These are phyloP conservation scores for Miscanthus lutarioriparius DNA, from an alignment of 176 grass and related monocot genomes.

Conservation along the genomic window DNA sequence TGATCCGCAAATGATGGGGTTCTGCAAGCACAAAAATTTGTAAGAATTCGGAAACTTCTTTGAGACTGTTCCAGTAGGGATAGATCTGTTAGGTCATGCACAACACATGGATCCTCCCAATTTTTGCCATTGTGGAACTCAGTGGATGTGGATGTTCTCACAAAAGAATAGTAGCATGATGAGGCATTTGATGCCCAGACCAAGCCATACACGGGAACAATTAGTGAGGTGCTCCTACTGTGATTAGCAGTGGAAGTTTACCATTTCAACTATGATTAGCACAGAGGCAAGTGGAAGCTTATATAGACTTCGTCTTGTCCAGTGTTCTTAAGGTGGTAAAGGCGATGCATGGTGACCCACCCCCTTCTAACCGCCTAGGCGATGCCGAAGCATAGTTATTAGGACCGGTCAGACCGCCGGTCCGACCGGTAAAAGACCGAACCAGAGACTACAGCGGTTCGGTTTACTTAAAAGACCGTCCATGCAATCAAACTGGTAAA, in stretches of 20 bases:
- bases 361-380: not conserved
- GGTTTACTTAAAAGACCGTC: no score
- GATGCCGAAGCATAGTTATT: no score
- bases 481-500: no score
- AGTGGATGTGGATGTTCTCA: no score
- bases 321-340: not conserved
- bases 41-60: not conserved
- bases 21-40: conserved; percentile 48
- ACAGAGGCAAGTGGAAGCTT: not conserved
- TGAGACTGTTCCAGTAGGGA: not conserved
- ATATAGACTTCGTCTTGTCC: not conserved
- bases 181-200: not conserved
- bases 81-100: not conserved
- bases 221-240: not conserved
- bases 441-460: no score
- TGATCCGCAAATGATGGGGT: conserved; percentile 93
- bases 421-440: no score
- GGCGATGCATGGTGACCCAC: not conserved
- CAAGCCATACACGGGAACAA: not conserved
- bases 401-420: no score
- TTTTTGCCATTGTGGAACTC: not conserved
- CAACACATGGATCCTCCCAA: not conserved
- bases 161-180: not conserved
- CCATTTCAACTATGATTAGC: not conserved
- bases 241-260: not conserved